Evolutionary conservation across 2,329 filamentous ascomycete genomes (phyloP), one percentile per base, ranked within the genome.

Genomic region (Trichoderma arundinaceum): DNA sequence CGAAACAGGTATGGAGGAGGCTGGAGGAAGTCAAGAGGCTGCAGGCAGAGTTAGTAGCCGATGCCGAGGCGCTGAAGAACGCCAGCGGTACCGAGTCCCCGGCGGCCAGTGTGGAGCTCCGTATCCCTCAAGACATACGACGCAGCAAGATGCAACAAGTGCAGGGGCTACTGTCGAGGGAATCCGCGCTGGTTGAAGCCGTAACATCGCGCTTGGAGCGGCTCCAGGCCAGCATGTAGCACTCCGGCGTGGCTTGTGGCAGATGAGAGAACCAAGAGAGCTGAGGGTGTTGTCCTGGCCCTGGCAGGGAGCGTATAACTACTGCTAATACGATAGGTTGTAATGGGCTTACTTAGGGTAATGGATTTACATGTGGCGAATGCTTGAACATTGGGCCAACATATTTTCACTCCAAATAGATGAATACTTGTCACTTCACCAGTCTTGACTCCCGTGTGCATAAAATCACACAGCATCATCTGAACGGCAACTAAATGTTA

Each of bases 121-220:
- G 81, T 68, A 86, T 90, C 62, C 85, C 88, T 12, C 78, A 82
- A 19, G 86, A 88, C 63, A 82, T 90, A 66, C 82, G 88, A 66
- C 85, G 82, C 76, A 84, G 81, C 58, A 90, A 90, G 77, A 76
- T 91, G 69, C 81, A 81, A 65, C 84, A 90, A 73, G 86, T 92
- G 22, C 86, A 86, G 76, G 78, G 78, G 33, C 75, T 91, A 67
- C 77, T 92, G 69, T 87, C 89, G 65, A 80, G 89, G 33, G 89
- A 92, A 77, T 85, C 85, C 53, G 88, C 88, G 5, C 76, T 92
- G 71, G 86, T 92, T 7, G 88, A 91, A 70, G 89, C 86, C 22
- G 84, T 90, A 22, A 87, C 84, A 69, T 81, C 81, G 65, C 82
- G 89, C 65, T 76, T 92, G 68, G 86, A 89, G 74, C 84, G 81